These are phyloP conservation scores for Bromus sterilis DNA, from an alignment of 176 grass and related monocot species.

Conservation along the genomic window DNA sequence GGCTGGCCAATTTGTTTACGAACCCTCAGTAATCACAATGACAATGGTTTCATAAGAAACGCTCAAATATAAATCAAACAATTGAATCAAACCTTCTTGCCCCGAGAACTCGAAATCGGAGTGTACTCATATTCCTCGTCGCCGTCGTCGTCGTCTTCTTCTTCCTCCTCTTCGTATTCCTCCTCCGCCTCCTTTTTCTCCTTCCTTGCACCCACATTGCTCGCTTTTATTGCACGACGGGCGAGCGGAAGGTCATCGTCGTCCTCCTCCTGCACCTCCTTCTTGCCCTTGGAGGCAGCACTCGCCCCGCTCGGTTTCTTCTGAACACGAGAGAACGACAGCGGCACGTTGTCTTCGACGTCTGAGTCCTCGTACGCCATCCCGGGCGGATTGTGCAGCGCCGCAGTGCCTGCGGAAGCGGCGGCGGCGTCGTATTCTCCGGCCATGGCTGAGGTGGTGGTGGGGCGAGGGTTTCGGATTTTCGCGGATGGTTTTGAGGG, in stretches of 20 bases:
- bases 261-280: conserved; percentile 7
- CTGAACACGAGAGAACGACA: conserved; percentile 3
- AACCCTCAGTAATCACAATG: background rate
- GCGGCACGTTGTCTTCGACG: background rate
- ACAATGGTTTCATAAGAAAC: background rate
- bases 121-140: background rate
- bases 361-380: conserved; percentile 11
- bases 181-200: background rate
- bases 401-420: background rate
- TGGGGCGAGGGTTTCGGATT: conserved; percentile 27
- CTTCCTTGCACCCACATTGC: conserved; percentile 19
- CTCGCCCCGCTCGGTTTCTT: conserved; percentile 10
- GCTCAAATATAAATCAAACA: background rate
- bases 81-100: conserved; percentile 28
- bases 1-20: background rate
- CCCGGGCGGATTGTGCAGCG: background rate
- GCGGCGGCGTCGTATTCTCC: conserved; percentile 21
- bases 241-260: conserved; percentile 10
- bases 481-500: background rate
- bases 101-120: conserved; percentile 13
- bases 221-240: conserved; percentile 22
- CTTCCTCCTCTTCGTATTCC: background rate
- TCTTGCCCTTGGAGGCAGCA: conserved; percentile 6
- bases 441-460: conserved; percentile 21
- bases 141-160: background rate